A percentile compares a stretch with the other conserved stretches of the same genome.
Evolutionary conservation across 1,139 yeast genomes (phyloP).

Genomic region (Geotrichum siamense): DNA sequence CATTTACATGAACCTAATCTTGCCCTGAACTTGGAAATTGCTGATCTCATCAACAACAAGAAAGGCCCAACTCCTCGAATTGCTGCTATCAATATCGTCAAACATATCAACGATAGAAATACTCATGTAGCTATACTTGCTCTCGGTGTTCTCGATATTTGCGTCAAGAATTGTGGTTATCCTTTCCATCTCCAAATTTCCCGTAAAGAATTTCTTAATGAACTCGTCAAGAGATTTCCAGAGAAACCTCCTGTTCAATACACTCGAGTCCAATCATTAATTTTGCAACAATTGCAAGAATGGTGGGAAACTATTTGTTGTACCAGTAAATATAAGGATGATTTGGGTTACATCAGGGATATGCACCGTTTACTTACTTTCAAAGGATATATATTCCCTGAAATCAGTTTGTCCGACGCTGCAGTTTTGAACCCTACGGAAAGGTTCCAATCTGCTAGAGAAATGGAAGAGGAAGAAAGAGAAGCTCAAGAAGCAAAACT

Average conservation of each 20-base stretch:
- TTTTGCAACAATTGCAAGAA: conserved; percentile 87
- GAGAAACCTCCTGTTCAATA: conserved; percentile 89
- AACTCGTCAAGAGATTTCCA: conserved; percentile 86
- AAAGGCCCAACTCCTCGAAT: conserved; percentile 90
- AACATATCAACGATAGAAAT: conserved; percentile 72
- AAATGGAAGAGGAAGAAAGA: conserved; percentile 85
- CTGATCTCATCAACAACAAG: conserved; percentile 87
- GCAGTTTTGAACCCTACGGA: conserved; percentile 93
- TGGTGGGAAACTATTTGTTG: conserved; percentile 96
- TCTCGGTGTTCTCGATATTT: conserved; percentile 62
- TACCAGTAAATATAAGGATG: conserved; percentile 84
- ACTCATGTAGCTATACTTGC: conserved; percentile 67
- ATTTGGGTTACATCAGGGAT: conserved; percentile 83
- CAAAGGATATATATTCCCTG: conserved; percentile 90
- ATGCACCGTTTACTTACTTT: conserved; percentile 87
- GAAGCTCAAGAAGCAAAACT: conserved; percentile 90
- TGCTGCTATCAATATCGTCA: conserved; percentile 86
- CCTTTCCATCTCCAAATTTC: conserved; percentile 94
- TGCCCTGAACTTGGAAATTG: conserved; percentile 81
- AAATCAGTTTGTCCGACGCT: conserved; percentile 80
- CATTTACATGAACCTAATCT: conserved; percentile 81
- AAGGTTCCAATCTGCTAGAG: conserved; percentile 79
- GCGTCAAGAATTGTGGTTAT: conserved; percentile 96
- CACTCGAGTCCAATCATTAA: conserved; percentile 72
- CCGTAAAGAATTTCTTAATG: conserved; percentile 88